Base-by-base conservation (phyloP, 371 early-diverging fungal species). In the Rhizomucor pusillus region DNA sequence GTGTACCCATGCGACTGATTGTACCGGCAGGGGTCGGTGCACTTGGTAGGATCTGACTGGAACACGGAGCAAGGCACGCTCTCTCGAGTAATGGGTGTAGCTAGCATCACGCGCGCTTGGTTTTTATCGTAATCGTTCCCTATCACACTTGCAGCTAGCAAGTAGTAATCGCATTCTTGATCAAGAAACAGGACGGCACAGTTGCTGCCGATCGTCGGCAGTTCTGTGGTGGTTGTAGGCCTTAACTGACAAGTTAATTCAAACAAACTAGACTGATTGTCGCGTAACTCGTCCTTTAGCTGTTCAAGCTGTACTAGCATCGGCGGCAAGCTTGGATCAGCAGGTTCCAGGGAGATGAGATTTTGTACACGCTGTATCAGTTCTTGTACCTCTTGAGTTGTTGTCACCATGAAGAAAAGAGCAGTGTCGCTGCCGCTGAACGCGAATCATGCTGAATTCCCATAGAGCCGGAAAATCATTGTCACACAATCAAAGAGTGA, bases 1-100 rank as follows among this genome's bases (percentile, higher is more conserved):
- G 50, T 25, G 29, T 62, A 59, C 2, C 69, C 69, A 50, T 67
- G 68, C 2, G 62, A 62, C 7, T 43, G 57, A n/a, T 43, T n/a
- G 10, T 43, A 33, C 3, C 45, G 39, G n/a, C 60, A 60, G 2
- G 48, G 18, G 5, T 16, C 20, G n/a, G 18, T 36, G 33, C 51
- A 45, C 11, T 52, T 16, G 2, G 13, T 13, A 1, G 16, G n/a
- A 9, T 23, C 39, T 9, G 16, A 46, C 12, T 58, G 48, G 57
- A 52, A 52, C 12, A 43, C 43, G 5, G 46, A 16, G 33, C 69
- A 69, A 1, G 65, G 60, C 9, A 69, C 25, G 0, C 62, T 69
- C 6, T 60, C 56, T 20, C 3, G 25, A 1, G 65, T 56, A 1
- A 69, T 41, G 20, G 69, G 69, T 18, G 60, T 65, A 11, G 57